phyloP scores from a whole-genome alignment of 306 rosid species.

The Trifolium subterraneum region DNA sequence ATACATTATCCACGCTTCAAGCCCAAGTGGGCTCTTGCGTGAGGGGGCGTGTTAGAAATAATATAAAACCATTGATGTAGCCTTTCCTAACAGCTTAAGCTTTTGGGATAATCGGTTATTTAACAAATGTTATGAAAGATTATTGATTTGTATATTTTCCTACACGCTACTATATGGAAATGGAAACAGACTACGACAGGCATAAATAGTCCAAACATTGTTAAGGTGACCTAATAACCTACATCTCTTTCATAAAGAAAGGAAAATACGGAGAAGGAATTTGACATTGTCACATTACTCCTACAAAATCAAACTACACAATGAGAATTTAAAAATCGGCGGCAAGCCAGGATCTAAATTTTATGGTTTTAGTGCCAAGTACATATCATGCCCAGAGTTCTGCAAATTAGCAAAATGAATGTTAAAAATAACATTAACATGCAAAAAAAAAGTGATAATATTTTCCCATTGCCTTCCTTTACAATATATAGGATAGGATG shows the following conservation, averaged over 20 bases:
- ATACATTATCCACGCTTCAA: no score
- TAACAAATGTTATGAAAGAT: not conserved
- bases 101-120: no score
- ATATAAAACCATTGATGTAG: no score
- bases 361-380: conserved; percentile 30
- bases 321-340: conserved; percentile 29
- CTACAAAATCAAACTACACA: conserved; percentile 24
- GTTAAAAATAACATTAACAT: conserved; percentile 15
- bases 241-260: conserved; percentile 17
- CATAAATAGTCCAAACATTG: conserved; percentile 29
- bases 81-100: no score
- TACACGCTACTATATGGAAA: conserved; percentile 15
- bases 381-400: conserved; percentile 32
- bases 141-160: conserved; percentile 18
- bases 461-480: conserved; percentile 8
- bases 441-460: conserved; percentile 25
- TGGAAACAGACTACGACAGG: conserved; percentile 24
- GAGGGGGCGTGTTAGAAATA: no score
- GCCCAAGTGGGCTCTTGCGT: no score
- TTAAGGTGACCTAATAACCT: conserved; percentile 5
- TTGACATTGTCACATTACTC: conserved; percentile 21
- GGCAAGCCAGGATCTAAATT: conserved; percentile 24
- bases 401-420: conserved; percentile 9
- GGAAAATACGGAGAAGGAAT: not conserved
- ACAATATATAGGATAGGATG: not conserved